Percentiles rank a stretch among this genome's conserved stretches.
These are phyloP conservation scores for Rubroboletus pulcherrimus DNA, from an alignment of 768 basidiomycete species.

Conservation along the genomic window DNA sequence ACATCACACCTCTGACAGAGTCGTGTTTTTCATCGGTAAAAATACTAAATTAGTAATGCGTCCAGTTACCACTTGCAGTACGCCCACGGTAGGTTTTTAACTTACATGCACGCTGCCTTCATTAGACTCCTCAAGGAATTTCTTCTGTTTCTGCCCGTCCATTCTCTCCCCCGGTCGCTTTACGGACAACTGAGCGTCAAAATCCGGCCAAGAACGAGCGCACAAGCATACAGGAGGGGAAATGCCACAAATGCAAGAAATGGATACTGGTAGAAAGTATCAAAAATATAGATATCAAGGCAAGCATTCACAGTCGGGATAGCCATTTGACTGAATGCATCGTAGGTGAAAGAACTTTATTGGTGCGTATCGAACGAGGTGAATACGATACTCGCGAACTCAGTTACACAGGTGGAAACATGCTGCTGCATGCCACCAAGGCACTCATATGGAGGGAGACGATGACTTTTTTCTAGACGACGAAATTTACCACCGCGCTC, in stretches of 20 bases:
- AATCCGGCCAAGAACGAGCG: conserved; percentile 59
- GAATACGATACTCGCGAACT: conserved; percentile 1
- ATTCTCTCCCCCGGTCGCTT: conserved; percentile 72
- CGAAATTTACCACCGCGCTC: conserved; percentile 34
- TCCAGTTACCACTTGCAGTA: conserved; percentile 81
- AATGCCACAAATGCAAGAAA: conserved; percentile 71
- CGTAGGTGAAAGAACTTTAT: conserved; percentile 66
- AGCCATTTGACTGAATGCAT: not conserved
- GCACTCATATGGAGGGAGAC: conserved; percentile 53
- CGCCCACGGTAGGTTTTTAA: conserved; percentile 52
- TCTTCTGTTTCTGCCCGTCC: conserved; percentile 65
- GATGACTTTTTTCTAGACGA: conserved; percentile 56
- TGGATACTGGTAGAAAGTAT: conserved; percentile 74
- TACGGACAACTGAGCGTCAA: conserved; percentile 46
- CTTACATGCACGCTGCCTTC: not conserved
- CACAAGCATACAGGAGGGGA: conserved; percentile 57
- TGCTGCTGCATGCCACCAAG: conserved; percentile 71
- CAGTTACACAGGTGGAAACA: conserved; percentile 68
- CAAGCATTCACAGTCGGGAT: conserved; percentile 16
- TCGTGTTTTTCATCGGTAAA: not conserved
- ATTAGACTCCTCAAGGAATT: conserved; percentile 47
- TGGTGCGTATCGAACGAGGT: conserved; percentile 49
- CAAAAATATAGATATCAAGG: conserved; percentile 73
- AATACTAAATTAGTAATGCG: conserved; percentile 3
- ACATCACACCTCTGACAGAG: conserved; percentile 17